These are phyloP conservation scores for Calophaca sinica DNA, from an alignment of 306 rosid genomes.

Conservation along the genomic window DNA sequence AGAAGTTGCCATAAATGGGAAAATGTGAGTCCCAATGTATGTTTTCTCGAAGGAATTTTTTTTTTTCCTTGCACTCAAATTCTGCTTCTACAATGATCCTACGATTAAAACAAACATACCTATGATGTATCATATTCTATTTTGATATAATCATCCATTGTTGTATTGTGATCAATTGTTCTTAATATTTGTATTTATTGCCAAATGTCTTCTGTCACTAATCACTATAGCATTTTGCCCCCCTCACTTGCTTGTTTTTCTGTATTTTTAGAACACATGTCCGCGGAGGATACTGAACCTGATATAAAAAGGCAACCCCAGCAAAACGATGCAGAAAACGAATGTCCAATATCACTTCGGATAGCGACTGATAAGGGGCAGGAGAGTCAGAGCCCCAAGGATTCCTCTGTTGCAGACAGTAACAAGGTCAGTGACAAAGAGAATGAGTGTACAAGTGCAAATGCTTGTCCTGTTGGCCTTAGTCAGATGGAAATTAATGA, in stretches of 20 bases:
- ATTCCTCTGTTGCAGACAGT: constrained; percentile 42
- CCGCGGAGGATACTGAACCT: constrained; percentile 47
- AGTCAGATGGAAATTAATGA: constrained; percentile 48
- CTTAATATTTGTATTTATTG: neutral
- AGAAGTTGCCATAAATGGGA: neutral
- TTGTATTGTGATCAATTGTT: constrained; percentile 14
- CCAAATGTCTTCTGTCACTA: constrained; percentile 28
- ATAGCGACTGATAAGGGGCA: constrained; percentile 39
- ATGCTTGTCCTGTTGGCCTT: constrained; percentile 42
- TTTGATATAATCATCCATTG: neutral
- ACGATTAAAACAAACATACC: too few relatives aligned
- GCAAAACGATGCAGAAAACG: constrained; percentile 35
- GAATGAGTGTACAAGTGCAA: constrained; percentile 44
- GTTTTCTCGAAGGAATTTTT: neutral
- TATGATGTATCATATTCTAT: constrained; percentile 3
- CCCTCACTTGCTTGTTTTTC: neutral
- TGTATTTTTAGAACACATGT: constrained; percentile 42
- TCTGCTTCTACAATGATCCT: too few relatives aligned
- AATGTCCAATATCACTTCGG: constrained; percentile 43
- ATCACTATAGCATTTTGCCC: constrained; percentile 18
- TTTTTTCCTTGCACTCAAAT: too few relatives aligned
- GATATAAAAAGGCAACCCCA: constrained; percentile 37
- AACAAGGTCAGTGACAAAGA: constrained; percentile 41
- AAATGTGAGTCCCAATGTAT: neutral
- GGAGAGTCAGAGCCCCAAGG: constrained; percentile 40